These are phyloP conservation scores for Zalerion maritima DNA, from an alignment of 495 filamentous ascomycete genomes.

Conservation along the genomic window DNA sequence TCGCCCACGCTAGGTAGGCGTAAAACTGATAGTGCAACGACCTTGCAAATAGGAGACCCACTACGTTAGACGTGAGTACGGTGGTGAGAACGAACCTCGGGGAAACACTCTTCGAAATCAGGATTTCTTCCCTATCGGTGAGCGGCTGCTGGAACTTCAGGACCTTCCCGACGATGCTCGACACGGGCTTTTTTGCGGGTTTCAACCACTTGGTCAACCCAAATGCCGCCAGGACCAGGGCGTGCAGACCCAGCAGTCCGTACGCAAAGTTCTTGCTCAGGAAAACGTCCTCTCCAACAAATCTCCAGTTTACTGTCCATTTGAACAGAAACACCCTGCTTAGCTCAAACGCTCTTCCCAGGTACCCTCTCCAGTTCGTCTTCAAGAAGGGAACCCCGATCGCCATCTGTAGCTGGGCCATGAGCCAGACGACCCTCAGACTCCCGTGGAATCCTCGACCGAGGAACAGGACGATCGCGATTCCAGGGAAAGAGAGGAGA, in stretches of 20 bases:
- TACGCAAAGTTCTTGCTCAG: conserved; percentile 60
- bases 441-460: conserved; percentile 47
- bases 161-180: conserved; percentile 35
- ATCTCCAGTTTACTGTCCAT: conserved; percentile 98
- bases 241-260: conserved; percentile 52
- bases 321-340: conserved; percentile 83
- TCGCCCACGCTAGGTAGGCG: conserved; percentile 80
- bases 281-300: conserved; percentile 70
- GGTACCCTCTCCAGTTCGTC: conserved; percentile 52
- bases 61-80: conserved; percentile 62
- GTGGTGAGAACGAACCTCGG: conserved; percentile 63
- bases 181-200: conserved; percentile 29
- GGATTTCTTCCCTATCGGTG: conserved; percentile 31
- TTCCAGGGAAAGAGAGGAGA: conserved; percentile 63
- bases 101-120: conserved; percentile 44
- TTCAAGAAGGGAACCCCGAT: conserved; percentile 67
- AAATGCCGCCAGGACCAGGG: conserved; percentile 49
- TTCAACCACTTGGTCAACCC: conserved; percentile 31
- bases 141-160: conserved; percentile 39
- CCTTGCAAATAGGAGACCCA: conserved; percentile 82
- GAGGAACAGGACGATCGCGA: conserved; percentile 59
- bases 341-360: conserved; percentile 74
- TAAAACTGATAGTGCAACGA: conserved; percentile 97
- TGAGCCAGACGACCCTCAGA: conserved; percentile 51
- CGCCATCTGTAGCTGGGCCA: conserved; percentile 59